These are phyloP conservation scores for Fragaria nilgerrensis DNA, from an alignment of 306 rosid genomes.

Conservation along the genomic window DNA sequence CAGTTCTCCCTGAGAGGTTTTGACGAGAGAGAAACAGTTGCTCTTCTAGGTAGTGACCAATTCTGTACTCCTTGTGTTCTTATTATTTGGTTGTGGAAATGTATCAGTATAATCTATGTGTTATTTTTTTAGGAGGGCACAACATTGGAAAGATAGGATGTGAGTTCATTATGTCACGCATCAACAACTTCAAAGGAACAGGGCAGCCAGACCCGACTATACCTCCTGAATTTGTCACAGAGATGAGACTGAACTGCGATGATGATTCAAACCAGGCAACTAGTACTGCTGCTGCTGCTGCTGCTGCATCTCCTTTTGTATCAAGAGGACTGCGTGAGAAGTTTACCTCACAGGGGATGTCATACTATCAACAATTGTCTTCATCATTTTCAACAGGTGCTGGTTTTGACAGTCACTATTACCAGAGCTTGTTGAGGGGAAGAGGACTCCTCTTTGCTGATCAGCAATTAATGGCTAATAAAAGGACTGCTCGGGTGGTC, in stretches of 20 bases:
- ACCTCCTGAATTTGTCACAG: slow-evolving; percentile 47
- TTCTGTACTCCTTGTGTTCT: background rate
- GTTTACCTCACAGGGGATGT: background rate
- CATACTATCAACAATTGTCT: slow-evolving; percentile 24
- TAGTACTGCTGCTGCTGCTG: background rate
- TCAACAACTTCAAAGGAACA: slow-evolving; percentile 70
- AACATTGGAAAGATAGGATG: slow-evolving; percentile 87
- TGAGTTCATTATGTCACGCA: slow-evolving; percentile 52
- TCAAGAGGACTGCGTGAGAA: background rate
- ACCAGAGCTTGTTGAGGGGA: slow-evolving; percentile 57
- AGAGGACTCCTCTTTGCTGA: slow-evolving; percentile 84
- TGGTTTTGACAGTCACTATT: slow-evolving; percentile 69
- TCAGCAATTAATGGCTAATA: slow-evolving; percentile 73
- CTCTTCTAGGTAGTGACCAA: slow-evolving; percentile 61
- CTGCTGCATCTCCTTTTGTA: background rate
- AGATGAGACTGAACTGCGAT: slow-evolving; percentile 58
- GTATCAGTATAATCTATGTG: slow-evolving; percentile 3
- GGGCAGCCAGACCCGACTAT: slow-evolving; percentile 68
- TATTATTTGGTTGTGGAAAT: background rate
- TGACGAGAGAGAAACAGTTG: slow-evolving; percentile 75
- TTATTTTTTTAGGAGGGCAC: slow-evolving; percentile 60
- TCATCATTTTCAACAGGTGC: slow-evolving; percentile 52
- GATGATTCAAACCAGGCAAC: slow-evolving; percentile 15
- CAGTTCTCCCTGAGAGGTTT: slow-evolving; percentile 68
- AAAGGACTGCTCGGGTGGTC: slow-evolving; percentile 60